phyloP scores from a whole-genome alignment of 164 flowering plant genomes.

The Aristolochia californica region DNA sequence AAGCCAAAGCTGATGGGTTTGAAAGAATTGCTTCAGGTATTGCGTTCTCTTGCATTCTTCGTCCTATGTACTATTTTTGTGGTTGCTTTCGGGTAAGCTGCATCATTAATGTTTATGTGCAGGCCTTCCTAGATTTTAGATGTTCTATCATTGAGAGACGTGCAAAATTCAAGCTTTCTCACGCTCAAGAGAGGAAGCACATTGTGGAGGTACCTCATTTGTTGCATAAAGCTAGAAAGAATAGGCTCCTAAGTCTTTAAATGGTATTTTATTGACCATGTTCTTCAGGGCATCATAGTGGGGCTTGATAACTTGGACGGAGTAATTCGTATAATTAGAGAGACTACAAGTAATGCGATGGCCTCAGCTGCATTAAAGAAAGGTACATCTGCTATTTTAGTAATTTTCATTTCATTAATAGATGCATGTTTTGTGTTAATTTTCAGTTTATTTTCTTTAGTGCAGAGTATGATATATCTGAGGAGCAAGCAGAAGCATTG shows the following conservation, averaged over 20 bases:
- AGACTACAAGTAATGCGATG: slow-evolving; percentile 53
- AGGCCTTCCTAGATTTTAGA: slow-evolving; percentile 94
- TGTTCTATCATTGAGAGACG: slow-evolving; percentile 93
- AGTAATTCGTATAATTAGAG: slow-evolving; percentile 59
- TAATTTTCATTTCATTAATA: background rate
- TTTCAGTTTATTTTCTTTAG: background rate
- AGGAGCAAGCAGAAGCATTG: slow-evolving; percentile 92
- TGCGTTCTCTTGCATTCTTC: background rate
- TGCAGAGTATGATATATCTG: slow-evolving; percentile 70
- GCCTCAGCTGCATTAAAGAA: slow-evolving; percentile 57
- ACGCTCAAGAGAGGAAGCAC: slow-evolving; percentile 73
- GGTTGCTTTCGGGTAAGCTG: too few species aligned
- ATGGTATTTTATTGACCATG: background rate
- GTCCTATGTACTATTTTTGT: background rate
- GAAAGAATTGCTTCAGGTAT: slow-evolving; percentile 86
- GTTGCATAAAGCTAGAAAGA: background rate
- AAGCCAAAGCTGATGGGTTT: slow-evolving; percentile 88
- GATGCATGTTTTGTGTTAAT: background rate
- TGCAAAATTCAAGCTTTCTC: slow-evolving; percentile 65
- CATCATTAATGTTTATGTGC: slow-evolving; percentile 6
- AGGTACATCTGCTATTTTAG: slow-evolving; percentile 23
- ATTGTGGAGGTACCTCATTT: slow-evolving; percentile 57
- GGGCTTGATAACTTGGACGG: slow-evolving; percentile 88
- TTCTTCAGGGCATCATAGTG: slow-evolving; percentile 56
- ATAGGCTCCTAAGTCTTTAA: background rate